Evolutionary conservation across 257 asterid species (phyloP).

Genomic region (Solanum neorickii): DNA sequence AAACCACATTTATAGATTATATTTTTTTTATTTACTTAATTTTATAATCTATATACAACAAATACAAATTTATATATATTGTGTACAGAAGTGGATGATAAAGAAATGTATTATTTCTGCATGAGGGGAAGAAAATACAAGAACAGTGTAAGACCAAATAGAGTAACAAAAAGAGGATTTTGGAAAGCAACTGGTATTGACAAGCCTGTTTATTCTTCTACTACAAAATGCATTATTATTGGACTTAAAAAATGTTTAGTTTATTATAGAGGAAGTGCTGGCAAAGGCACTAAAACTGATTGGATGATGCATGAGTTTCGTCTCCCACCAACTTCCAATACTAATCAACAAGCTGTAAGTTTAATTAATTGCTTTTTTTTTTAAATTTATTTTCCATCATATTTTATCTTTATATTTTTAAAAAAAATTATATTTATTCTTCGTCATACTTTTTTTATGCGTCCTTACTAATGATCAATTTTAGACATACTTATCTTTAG

Average conservation of each 20-base stretch:
- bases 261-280: constrained; percentile 40
- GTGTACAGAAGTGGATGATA: constrained; percentile 1
- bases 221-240: not conserved
- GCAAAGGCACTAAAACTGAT: constrained; percentile 35
- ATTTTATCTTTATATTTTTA: too few relatives aligned
- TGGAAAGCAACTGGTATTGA: constrained; percentile 64
- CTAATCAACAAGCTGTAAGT: not conserved
- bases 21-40: too few relatives aligned
- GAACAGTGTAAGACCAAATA: constrained; percentile 40
- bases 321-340: constrained; percentile 7
- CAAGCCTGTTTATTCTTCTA: constrained; percentile 23
- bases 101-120: constrained; percentile 52
- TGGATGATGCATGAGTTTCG: constrained; percentile 64
- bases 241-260: constrained; percentile 54
- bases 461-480: too few relatives aligned
- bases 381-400: not conserved
- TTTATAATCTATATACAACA: too few relatives aligned
- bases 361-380: not conserved
- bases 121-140: constrained; percentile 47
- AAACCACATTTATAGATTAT: not conserved
- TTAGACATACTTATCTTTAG: too few relatives aligned
- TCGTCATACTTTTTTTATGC: too few relatives aligned
- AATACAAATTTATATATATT: too few relatives aligned
- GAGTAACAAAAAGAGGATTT: constrained; percentile 48
- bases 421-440: too few relatives aligned